phyloP scores from a whole-genome alignment of 2,329 filamentous ascomycete species.

The Neofusicoccum cordaticola region DNA sequence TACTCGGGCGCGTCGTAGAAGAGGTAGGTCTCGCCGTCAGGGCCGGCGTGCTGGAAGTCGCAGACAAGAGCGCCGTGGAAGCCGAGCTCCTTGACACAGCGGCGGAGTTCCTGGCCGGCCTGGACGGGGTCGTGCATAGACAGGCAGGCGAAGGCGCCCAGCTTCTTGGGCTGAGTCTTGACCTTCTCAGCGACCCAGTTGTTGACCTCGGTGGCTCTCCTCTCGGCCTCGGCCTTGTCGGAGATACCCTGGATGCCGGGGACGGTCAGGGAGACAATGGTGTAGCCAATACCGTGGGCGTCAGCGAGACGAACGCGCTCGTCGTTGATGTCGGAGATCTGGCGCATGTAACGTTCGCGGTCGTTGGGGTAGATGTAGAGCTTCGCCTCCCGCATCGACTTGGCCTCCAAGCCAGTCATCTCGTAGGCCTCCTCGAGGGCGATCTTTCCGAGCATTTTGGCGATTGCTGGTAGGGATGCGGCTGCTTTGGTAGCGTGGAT shows the following conservation, averaged over 20 bases:
- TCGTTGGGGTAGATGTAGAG: slow-evolving; percentile 12
- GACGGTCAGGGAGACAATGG: slow-evolving; percentile 27
- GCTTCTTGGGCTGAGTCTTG: slow-evolving; percentile 19
- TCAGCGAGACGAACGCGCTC: slow-evolving; percentile 24
- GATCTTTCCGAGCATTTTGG: slow-evolving; percentile 10
- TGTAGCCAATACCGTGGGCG: slow-evolving; percentile 27
- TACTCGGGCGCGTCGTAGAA: slow-evolving; percentile 63
- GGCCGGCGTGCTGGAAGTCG: slow-evolving; percentile 58
- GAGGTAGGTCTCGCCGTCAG: slow-evolving; percentile 59
- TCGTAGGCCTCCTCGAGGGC: slow-evolving; percentile 14
- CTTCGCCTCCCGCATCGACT: slow-evolving; percentile 7
- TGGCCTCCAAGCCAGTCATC: slow-evolving; percentile 7
- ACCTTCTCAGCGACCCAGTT: slow-evolving; percentile 26
- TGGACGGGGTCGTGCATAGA: slow-evolving; percentile 51
- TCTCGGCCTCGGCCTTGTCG: slow-evolving; percentile 26
- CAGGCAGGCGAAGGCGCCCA: slow-evolving; percentile 20
- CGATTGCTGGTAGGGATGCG: neutral
- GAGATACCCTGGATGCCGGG: slow-evolving; percentile 28
- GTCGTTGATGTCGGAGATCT: slow-evolving; percentile 12
- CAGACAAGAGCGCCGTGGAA: slow-evolving; percentile 45
- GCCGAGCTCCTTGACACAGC: slow-evolving; percentile 51
- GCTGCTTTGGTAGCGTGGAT: too few species aligned
- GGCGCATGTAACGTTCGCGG: slow-evolving; percentile 4
- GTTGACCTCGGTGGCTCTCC: slow-evolving; percentile 27
- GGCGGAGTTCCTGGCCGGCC: slow-evolving; percentile 50